Evolutionary conservation across 805 yeast genomes (phyloP), one percentile per base, ranked within the genome.

Genomic region (Scheffersomyces lignosus): DNA sequence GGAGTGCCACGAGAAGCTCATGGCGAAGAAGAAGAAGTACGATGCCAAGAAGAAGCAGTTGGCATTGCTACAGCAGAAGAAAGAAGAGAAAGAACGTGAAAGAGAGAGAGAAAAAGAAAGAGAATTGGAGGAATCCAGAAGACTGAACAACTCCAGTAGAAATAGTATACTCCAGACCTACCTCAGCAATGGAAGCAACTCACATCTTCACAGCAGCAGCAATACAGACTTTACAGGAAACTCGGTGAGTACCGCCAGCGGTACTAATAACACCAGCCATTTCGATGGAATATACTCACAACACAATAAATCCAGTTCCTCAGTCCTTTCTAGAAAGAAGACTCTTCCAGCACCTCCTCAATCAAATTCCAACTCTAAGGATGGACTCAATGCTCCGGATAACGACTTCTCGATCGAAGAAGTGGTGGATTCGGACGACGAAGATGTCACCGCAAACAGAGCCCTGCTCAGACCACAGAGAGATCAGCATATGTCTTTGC

Each of bases 1-100:
- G 87, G 71, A 76, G 18, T 91, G 99, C 60, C 97, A 93, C 62
- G 90, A 87, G 54, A 77, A 80, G 47, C 65, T 91, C 41, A 63
- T 90, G 56, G 89, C 83, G 30, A 83, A 82, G 54, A 83, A 88
- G 64, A 81, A 79, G 48, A 73, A 77, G 45, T 78, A 81, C 47
- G 85, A 80, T 47, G 57, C 67, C 37, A 64, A 64, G 49, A 74
- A 64, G 51, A 60, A 61, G 36, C 60, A 56, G 37, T 33, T 54
- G 47, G 58, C 58, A 9, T 49, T 40, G 54, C 52, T 54, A 51
- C 51, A 41, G 60, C 51, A 57, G 18, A 23, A 33, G 15, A 24
- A 38, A 27, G 28, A 28, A 18, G 36, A 36, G 20, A 23, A 18
- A 20, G 35, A 38, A 25, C n/a, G 27, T 15, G 9, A 34, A 46